A percentile compares a stretch with the other conserved stretches of the same genome.
Evolutionary conservation across 2,329 filamentous ascomycete species (phyloP).

Genomic region (Lasiodiplodia gonubiensis): DNA sequence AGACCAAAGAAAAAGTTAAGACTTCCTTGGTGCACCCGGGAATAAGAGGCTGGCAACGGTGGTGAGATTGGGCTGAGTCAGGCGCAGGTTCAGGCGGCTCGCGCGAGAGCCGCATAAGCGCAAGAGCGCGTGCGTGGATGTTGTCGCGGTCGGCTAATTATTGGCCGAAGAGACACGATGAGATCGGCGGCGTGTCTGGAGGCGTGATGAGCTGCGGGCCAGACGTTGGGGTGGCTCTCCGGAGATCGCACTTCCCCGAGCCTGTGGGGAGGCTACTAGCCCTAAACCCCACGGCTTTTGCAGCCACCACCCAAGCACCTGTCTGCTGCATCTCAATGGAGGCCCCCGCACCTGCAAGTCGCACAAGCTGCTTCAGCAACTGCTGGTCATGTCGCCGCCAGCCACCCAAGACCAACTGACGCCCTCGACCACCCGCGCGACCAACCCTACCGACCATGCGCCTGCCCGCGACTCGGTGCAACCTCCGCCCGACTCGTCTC

Average conservation of each 20-base stretch:
- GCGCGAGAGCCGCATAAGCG: neutral
- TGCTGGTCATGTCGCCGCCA: constrained; percentile 14
- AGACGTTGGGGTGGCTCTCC: neutral
- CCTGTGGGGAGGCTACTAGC: constrained; percentile 4
- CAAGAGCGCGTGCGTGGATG: neutral
- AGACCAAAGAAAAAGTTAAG: neutral
- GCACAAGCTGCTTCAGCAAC: constrained; percentile 3
- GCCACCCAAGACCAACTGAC: constrained; percentile 2
- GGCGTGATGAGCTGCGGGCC: neutral
- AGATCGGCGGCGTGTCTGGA: constrained; percentile 11
- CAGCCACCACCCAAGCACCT: neutral
- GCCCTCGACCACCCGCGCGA: constrained; percentile 15
- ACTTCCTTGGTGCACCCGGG: neutral
- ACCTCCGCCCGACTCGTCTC: neutral
- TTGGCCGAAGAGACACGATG: neutral
- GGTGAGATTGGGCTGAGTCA: constrained; percentile 11
- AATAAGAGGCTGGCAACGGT: constrained; percentile 1
- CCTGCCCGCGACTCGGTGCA: neutral
- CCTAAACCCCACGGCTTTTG: constrained; percentile 27
- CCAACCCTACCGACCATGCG: constrained; percentile 2
- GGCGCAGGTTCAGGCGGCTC: neutral
- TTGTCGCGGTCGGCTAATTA: neutral
- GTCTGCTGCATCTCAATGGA: constrained; percentile 12
- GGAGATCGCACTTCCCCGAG: constrained; percentile 8
- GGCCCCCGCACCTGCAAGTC: neutral